A percentile compares a stretch with the other conserved stretches of the same genome.
These are phyloP conservation scores for Gnomoniopsis smithogilvyi DNA, from an alignment of 2,329 filamentous ascomycete genomes.

Conservation along the genomic window DNA sequence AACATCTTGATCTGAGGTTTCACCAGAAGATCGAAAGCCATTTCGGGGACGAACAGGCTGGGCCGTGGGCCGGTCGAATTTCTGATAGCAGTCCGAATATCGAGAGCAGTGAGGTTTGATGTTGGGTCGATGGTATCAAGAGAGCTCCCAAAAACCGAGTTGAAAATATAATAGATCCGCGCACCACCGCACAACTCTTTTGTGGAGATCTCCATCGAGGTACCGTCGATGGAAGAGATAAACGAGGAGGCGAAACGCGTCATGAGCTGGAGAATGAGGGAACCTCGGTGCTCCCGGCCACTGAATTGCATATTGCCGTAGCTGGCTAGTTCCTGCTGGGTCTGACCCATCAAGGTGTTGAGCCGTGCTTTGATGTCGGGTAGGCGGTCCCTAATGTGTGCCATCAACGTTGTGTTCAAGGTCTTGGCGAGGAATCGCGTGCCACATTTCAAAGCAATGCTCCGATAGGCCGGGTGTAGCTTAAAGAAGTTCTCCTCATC, in stretches of 20 bases:
- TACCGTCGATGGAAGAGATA: constrained; percentile 97
- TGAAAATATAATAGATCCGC: constrained; percentile 98
- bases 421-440: constrained; percentile 94
- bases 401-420: constrained; percentile 91
- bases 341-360: constrained; percentile 99
- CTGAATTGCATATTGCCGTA: constrained; percentile 98
- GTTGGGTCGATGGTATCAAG: constrained; percentile 96
- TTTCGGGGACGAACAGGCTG: constrained; percentile 93
- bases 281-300: constrained; percentile 93
- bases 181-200: constrained; percentile 95
- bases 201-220: constrained; percentile 96
- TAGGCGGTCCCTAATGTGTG: constrained; percentile 89
- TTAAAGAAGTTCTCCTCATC: constrained; percentile 94
- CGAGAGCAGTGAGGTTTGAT: constrained; percentile 86
- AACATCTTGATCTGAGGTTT: constrained; percentile 98
- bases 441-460: constrained; percentile 89
- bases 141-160: constrained; percentile 96
- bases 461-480: constrained; percentile 94
- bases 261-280: constrained; percentile 94
- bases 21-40: constrained; percentile 95
- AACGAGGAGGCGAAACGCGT: constrained; percentile 97
- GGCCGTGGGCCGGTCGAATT: constrained; percentile 96
- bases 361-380: constrained; percentile 97
- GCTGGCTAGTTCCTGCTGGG: constrained; percentile 94
- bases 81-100: constrained; percentile 94